Evolutionary conservation across 2,329 filamentous ascomycete genomes (phyloP).

Genomic region (Chaetothyriales sp.): DNA sequence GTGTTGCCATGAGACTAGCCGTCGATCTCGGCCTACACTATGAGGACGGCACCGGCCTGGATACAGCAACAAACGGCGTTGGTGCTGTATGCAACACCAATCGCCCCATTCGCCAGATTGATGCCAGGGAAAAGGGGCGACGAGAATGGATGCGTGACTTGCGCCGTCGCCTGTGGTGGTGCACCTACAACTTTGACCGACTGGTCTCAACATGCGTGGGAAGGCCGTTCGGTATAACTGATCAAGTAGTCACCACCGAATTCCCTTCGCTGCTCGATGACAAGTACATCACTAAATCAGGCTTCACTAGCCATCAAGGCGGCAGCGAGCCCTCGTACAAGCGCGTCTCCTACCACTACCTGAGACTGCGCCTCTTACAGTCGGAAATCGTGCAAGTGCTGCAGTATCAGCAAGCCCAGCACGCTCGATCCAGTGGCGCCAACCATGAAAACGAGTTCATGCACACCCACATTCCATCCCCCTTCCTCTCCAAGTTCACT

Average conservation of each 20-base stretch:
- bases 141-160: slow-evolving; percentile 77
- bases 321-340: slow-evolving; percentile 66
- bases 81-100: slow-evolving; percentile 19
- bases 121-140: slow-evolving; percentile 46
- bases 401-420: slow-evolving; percentile 78
- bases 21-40: slow-evolving; percentile 87
- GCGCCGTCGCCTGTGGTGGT: slow-evolving; percentile 85
- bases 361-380: slow-evolving; percentile 72
- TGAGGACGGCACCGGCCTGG: slow-evolving; percentile 63
- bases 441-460: slow-evolving; percentile 56
- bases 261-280: slow-evolving; percentile 84
- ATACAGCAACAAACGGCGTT: slow-evolving; percentile 27
- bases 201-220: slow-evolving; percentile 89
- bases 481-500: slow-evolving; percentile 68
- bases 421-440: slow-evolving; percentile 51
- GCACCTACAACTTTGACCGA: slow-evolving; percentile 87
- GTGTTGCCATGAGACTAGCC: slow-evolving; percentile 76
- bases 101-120: slow-evolving; percentile 20
- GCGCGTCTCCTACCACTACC: slow-evolving; percentile 79
- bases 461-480: slow-evolving; percentile 63
- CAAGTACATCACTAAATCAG: slow-evolving; percentile 65
- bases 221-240: slow-evolving; percentile 83
- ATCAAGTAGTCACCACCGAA: slow-evolving; percentile 89
- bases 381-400: slow-evolving; percentile 90
- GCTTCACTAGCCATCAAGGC: slow-evolving; percentile 48